Conservation (phyloP, 2,329 filamentous ascomycete species). For the Rhynchosporium secalis region DNA sequence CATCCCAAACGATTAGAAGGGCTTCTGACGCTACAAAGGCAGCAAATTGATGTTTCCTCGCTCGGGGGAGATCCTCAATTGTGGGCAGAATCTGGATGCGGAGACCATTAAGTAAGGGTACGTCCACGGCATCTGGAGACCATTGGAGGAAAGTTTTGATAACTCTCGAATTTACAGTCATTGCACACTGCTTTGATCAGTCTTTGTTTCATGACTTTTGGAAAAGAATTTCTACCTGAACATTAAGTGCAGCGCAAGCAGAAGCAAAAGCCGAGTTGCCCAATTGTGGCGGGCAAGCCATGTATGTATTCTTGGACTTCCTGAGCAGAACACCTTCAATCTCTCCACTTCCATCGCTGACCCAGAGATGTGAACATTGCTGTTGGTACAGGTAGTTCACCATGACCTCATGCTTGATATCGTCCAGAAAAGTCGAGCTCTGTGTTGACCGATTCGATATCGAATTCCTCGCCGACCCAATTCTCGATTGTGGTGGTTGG, state of each 20-base stretch:
- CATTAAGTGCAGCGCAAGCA: slow-evolving; percentile 68
- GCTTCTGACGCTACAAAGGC: slow-evolving; percentile 73
- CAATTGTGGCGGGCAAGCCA: slow-evolving; percentile 69
- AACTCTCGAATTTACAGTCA: slow-evolving; percentile 78
- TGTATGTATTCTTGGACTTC: slow-evolving; percentile 67
- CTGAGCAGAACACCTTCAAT: slow-evolving; percentile 72
- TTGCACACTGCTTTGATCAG: slow-evolving; percentile 58
- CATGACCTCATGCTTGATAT: slow-evolving; percentile 81
- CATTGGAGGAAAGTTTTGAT: slow-evolving; percentile 76
- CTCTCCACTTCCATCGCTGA: slow-evolving; percentile 66
- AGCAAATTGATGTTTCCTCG: slow-evolving; percentile 77
- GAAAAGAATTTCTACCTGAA: slow-evolving; percentile 53
- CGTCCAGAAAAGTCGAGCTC: slow-evolving; percentile 62
- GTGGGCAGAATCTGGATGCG: slow-evolving; percentile 73
- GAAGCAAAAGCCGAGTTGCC: slow-evolving; percentile 61
- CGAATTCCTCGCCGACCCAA: slow-evolving; percentile 54
- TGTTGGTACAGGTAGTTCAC: slow-evolving; percentile 81
- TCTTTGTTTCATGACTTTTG: background rate
- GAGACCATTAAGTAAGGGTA: slow-evolving; percentile 75
- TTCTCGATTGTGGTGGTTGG: slow-evolving; percentile 50
- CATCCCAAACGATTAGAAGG: slow-evolving; percentile 78
- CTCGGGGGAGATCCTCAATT: slow-evolving; percentile 67
- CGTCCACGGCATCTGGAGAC: slow-evolving; percentile 71
- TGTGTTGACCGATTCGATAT: slow-evolving; percentile 47
- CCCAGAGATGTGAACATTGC: slow-evolving; percentile 73